These are phyloP conservation scores for Plasmodium gonderi DNA, from an alignment of 169 alveolate species.

Conservation along the genomic window DNA sequence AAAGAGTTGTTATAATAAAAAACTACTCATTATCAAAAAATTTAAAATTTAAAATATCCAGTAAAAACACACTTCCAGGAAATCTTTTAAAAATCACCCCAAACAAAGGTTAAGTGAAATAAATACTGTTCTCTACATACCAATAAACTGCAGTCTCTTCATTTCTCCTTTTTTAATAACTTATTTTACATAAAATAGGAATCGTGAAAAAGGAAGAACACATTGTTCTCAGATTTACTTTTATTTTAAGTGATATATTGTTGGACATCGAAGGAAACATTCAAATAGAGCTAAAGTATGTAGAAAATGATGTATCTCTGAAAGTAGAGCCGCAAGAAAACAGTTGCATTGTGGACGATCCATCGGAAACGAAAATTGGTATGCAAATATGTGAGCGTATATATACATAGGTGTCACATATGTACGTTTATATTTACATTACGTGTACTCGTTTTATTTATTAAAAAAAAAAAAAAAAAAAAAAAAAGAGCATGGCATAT, in stretches of 20 bases:
- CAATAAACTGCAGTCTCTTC: background rate
- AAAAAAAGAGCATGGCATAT: too few species aligned
- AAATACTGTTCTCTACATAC: background rate
- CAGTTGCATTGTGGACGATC: background rate
- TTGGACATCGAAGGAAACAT: conserved; percentile 74
- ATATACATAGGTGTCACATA: background rate
- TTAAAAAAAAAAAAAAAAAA: background rate
- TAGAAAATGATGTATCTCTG: background rate
- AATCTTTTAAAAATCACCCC: conserved; percentile 51
- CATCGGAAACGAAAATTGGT: conserved; percentile 40
- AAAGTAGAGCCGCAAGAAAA: background rate
- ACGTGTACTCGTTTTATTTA: background rate
- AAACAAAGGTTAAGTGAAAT: conserved; percentile 32
- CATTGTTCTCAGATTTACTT: conserved; percentile 36
- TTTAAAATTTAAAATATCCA: conserved; percentile 67
- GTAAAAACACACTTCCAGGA: conserved; percentile 42
- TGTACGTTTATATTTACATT: too few species aligned
- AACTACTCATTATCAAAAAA: conserved; percentile 38
- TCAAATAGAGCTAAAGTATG: conserved; percentile 53
- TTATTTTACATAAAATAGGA: conserved; percentile 24
- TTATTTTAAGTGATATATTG: conserved; percentile 50
- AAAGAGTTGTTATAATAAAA: conserved; percentile 66
- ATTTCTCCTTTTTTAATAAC: background rate
- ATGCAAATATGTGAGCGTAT: conserved; percentile 2
- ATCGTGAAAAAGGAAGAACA: conserved; percentile 39